Percentiles rank a stretch among this genome's conserved stretches.
phyloP scores from a whole-genome alignment of 352 stramenopile species.

The Phytophthora capsici region DNA sequence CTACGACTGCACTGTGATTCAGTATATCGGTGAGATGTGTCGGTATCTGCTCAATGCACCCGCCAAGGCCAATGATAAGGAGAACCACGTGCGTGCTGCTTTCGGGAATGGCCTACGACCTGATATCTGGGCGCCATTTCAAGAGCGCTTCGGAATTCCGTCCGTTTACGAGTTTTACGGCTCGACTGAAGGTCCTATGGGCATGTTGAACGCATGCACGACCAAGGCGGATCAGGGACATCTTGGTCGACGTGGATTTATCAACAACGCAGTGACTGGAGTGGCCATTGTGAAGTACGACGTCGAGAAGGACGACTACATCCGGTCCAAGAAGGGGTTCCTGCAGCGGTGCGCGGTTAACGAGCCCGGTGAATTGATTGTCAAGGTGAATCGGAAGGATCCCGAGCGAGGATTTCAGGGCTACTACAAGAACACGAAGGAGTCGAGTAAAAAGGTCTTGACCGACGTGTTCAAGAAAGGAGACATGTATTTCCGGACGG shows the following conservation, averaged over 20 bases:
- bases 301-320: slow-evolving; percentile 74
- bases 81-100: slow-evolving; percentile 77
- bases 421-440: slow-evolving; percentile 83
- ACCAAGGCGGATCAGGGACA: slow-evolving; percentile 62
- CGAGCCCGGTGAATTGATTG: slow-evolving; percentile 83
- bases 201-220: slow-evolving; percentile 82
- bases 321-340: slow-evolving; percentile 62
- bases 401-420: slow-evolving; percentile 81
- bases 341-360: slow-evolving; percentile 54
- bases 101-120: slow-evolving; percentile 92
- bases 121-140: slow-evolving; percentile 90
- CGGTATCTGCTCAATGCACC: slow-evolving; percentile 82
- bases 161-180: slow-evolving; percentile 93
- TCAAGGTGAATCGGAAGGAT: slow-evolving; percentile 54
- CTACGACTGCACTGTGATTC: slow-evolving; percentile 78
- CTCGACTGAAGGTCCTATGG: slow-evolving; percentile 89
- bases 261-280: slow-evolving; percentile 60
- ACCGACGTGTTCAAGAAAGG: slow-evolving; percentile 79
- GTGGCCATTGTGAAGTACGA: slow-evolving; percentile 83
- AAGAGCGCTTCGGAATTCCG: slow-evolving; percentile 86
- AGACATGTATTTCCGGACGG: slow-evolving; percentile 92
- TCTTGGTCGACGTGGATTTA: slow-evolving; percentile 64
- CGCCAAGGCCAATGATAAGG: slow-evolving; percentile 53
- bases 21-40: slow-evolving; percentile 94
- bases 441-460: slow-evolving; percentile 89